A percentile compares a stretch with the other conserved stretches of the same genome.
Evolutionary conservation across 371 early-diverging fungal species (phyloP).

Genomic region (Zopfochytrium polystomum): DNA sequence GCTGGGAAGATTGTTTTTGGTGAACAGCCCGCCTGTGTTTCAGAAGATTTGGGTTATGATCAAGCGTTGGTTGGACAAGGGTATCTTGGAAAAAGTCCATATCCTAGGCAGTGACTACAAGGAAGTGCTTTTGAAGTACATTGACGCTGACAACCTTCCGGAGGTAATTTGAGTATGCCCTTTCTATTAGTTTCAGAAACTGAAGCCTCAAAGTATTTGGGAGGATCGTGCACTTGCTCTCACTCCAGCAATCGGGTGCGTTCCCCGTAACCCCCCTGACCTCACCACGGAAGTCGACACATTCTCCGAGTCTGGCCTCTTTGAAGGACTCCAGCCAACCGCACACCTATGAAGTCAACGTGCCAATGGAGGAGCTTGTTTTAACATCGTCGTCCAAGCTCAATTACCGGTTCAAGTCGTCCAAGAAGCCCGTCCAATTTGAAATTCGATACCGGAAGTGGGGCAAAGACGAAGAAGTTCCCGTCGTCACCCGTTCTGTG

Average conservation of each 20-base stretch:
- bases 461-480: constrained; percentile 10
- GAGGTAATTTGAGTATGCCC: constrained; percentile 4
- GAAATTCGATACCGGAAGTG: constrained; percentile 27
- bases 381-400: constrained; percentile 9
- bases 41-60: constrained; percentile 77
- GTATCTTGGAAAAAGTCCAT: constrained; percentile 74
- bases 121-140: constrained; percentile 63
- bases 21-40: constrained; percentile 80
- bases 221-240: constrained; percentile 58
- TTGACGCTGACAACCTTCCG: constrained; percentile 74
- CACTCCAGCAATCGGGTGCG: constrained; percentile 18
- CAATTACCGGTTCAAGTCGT: constrained; percentile 24
- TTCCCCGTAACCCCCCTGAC: constrained; percentile 33
- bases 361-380: constrained; percentile 21
- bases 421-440: constrained; percentile 26
- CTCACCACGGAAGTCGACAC: constrained; percentile 28
- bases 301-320: too few relatives aligned
- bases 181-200: background rate
- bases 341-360: constrained; percentile 22
- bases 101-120: constrained; percentile 70
- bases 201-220: background rate
- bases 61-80: constrained; percentile 80
- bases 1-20: constrained; percentile 70
- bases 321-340: constrained; percentile 11
- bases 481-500: constrained; percentile 2